Conservation (phyloP, 192 early-diverging fungal species). For the Coemansia sp. region DNA sequence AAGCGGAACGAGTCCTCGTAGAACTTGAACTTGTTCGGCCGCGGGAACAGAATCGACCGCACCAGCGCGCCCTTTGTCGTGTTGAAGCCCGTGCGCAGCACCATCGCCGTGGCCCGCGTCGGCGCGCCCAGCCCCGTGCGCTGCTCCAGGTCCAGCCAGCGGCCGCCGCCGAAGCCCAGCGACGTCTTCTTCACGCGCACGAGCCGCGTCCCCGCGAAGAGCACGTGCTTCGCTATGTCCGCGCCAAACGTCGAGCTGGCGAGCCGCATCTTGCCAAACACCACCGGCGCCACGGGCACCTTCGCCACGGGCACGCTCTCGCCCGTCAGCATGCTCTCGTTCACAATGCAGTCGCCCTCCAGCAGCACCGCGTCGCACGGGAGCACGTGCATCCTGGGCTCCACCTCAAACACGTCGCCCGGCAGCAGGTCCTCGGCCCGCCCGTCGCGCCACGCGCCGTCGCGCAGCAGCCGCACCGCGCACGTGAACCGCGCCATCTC, state of each 20-base stretch:
- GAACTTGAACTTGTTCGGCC: slow-evolving; percentile 95
- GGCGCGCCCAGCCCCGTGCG: slow-evolving; percentile 44
- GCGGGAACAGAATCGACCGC: slow-evolving; percentile 95
- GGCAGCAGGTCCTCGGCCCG: slow-evolving; percentile 85
- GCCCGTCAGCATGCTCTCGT: slow-evolving; percentile 98
- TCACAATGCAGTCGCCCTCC: slow-evolving; percentile 94
- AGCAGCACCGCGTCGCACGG: slow-evolving; percentile 94
- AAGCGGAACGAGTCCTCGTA: slow-evolving; percentile 97
- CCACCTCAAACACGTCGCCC: slow-evolving; percentile 90
- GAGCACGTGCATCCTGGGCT: slow-evolving; percentile 60
- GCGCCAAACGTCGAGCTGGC: slow-evolving; percentile 53
- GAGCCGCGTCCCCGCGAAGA: slow-evolving; percentile 92
- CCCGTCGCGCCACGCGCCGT: slow-evolving; percentile 50
- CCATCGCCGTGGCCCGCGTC: slow-evolving; percentile 75
- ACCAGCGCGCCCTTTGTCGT: slow-evolving; percentile 95
- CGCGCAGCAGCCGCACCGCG: slow-evolving; percentile 70
- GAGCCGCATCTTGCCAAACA: slow-evolving; percentile 57
- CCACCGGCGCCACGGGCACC: slow-evolving; percentile 70
- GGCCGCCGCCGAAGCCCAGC: slow-evolving; percentile 37
- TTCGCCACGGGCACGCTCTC: slow-evolving; percentile 96
- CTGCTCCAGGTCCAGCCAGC: slow-evolving; percentile 47
- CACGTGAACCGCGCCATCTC: slow-evolving; percentile 91
- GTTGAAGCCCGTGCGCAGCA: slow-evolving; percentile 91
- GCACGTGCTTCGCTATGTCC: slow-evolving; percentile 78
- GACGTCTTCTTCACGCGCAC: slow-evolving; percentile 69